A percentile compares a stretch with the other conserved stretches of the same genome.
These are phyloP conservation scores for Pulveroboletus ravenelii DNA, from an alignment of 768 basidiomycete species.

Conservation along the genomic window DNA sequence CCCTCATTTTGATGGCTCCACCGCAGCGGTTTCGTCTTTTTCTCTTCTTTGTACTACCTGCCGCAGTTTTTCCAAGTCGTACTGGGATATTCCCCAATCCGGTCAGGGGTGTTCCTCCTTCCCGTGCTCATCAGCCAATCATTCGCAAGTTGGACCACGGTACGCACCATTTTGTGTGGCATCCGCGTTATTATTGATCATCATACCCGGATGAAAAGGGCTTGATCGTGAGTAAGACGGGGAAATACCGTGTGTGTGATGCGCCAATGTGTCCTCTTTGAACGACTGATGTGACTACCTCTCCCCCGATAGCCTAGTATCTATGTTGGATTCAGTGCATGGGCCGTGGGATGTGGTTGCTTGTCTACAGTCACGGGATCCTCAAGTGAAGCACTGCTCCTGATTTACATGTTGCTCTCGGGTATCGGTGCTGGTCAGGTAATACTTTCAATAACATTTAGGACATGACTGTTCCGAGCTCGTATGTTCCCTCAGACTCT, in stretches of 20 bases:
- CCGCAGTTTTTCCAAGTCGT: constrained; percentile 76
- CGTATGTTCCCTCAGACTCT: constrained; percentile 36
- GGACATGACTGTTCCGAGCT: background rate
- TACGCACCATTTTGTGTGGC: constrained; percentile 26
- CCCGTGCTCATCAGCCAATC: constrained; percentile 67
- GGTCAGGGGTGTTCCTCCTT: constrained; percentile 60
- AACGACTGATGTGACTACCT: background rate
- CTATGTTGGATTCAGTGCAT: constrained; percentile 58
- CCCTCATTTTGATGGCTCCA: background rate
- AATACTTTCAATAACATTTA: constrained; percentile 14
- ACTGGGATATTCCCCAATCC: constrained; percentile 60
- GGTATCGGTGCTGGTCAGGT: constrained; percentile 60
- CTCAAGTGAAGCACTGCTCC: constrained; percentile 46
- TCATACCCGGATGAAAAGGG: constrained; percentile 36
- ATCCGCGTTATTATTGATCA: background rate
- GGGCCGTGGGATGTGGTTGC: constrained; percentile 67
- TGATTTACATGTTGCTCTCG: constrained; percentile 56
- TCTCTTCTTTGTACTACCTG: constrained; percentile 63
- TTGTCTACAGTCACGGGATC: constrained; percentile 56
- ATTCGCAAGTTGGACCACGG: constrained; percentile 48
- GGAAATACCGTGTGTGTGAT: constrained; percentile 49
- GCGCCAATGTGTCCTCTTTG: background rate
- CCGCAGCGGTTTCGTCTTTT: constrained; percentile 54
- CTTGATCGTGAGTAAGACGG: constrained; percentile 57
- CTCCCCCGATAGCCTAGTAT: constrained; percentile 25